Evolutionary conservation across 306 rosid species (phyloP), one percentile per base, ranked within the genome.

Genomic region (Dryas octopetala): DNA sequence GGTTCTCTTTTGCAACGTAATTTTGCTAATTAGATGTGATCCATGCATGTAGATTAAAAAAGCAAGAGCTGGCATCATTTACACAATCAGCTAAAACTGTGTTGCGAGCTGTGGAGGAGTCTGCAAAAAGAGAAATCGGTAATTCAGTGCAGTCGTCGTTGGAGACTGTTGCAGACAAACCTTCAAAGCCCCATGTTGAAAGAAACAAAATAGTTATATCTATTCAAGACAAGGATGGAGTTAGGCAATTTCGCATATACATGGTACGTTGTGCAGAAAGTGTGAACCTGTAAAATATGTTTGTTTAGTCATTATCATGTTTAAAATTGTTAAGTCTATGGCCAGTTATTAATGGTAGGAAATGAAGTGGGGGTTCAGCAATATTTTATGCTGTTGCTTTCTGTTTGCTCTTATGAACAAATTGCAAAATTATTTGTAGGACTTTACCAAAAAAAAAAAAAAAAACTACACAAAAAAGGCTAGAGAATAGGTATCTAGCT

Each of bases 131-230:
- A 23, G 96, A 82, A 47, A 47, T 76, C 50, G 62, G 50, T 48
- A 70, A 62, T 70, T 79, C 89, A 2, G 40, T 78, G 80, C 74
- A 72, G 60, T 10, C 82, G 61, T 75, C 89, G 7, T 3, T 6
- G 53, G 90, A 82, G 54, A 81, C 41, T 51, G 82, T 14, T 10
- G 82, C 57, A 6, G 84, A 84, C 14, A 81, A 85, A 80, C 61
- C 80, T 44, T 67, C 79, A 74, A 81, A 89, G 70, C 86, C 82
- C 70, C 44, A 50, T 15, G 23, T 71, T 73, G 92, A 89, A 66
- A 84, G 99, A 77, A 79, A 71, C 49, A 90, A 92, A 83, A 85
- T 95, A 63, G 80, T 95, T 74, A 81, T 95, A 79, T 87, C 92
- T 62, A 66, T 95, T 45, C 97, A 91, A 64, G 96, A 85, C 76